Base-by-base conservation (phyloP, 2,329 filamentous ascomycete species). In the Leptographium procerum region DNA sequence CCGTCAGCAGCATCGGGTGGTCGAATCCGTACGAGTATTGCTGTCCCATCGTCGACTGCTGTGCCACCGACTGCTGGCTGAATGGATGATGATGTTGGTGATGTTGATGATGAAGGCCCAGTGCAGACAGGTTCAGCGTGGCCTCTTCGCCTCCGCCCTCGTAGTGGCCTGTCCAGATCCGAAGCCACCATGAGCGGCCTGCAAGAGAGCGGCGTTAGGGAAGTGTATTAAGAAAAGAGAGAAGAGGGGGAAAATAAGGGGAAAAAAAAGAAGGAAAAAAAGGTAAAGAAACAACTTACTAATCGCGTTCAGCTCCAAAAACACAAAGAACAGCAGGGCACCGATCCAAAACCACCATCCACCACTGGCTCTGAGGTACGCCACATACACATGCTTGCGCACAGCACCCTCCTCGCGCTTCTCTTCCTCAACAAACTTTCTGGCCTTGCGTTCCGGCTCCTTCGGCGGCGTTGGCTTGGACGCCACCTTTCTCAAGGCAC, bases 371-470 rank as follows among this genome's bases (percentile, higher is more conserved):
- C 75, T 76, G 16, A 91, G 70, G 65, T 91, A 94, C 0, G 77
- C 76, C 14, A 74, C 66, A 62, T 91, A 92, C n/a, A 91, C 78
- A 8, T 76, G 75, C 26, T 75, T 75, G 64, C 85, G 85, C 34
- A 92, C 83, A 6, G 84, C 79, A 1, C 89, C 89, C 57, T 80
- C 79, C 66, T 89, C 86, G 59, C 84, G 80, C n/a, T 73, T 75
- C 69, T 94, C 89, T 3, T 90, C 87, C 66, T 90, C 84, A 29
- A 88, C 81, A 63, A 91, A 92, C 68, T 89, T 87, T 63, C 83
- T 84, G 0, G 83, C 78, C 6, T 71, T 70, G 64, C 81, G 50
- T 5, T 28, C 26, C 10, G 50, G 48, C 56, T 52, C 19, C 22
- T 29, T 4, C 31, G 55, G 40, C 28, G 57, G 57, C 3, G 58